Evolutionary conservation across 2,329 filamentous ascomycete genomes (phyloP).

Genomic region (Fusarium multiceps): DNA sequence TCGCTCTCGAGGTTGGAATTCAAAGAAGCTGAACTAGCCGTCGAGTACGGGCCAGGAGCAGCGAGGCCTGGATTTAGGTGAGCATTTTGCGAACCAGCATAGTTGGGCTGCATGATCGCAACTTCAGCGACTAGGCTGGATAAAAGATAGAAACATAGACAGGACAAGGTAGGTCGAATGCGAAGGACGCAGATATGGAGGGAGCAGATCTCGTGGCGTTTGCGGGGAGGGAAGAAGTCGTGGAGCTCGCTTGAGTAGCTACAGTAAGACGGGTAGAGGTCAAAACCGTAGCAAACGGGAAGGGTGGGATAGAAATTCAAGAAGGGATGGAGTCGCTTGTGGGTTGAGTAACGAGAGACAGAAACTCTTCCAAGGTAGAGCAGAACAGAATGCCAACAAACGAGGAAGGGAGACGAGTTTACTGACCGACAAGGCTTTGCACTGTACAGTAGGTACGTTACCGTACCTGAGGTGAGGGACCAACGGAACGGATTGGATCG

Average conservation of each 20-base stretch:
- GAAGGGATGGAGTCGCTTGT: conserved; percentile 20
- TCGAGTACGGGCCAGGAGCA: conserved; percentile 26
- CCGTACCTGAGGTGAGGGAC: conserved; percentile 25
- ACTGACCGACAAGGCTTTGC: conserved; percentile 34
- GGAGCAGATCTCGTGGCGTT: conserved; percentile 33
- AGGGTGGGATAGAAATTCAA: conserved; percentile 1
- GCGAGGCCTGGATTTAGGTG: conserved; percentile 41
- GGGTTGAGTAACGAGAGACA: conserved; percentile 24
- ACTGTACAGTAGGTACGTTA: conserved; percentile 26
- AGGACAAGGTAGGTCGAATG: conserved; percentile 19
- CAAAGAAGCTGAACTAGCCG: conserved; percentile 36
- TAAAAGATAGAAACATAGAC: conserved; percentile 43
- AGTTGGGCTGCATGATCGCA: conserved; percentile 47
- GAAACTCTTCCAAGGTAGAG: conserved; percentile 16
- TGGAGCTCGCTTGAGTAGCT: conserved; percentile 27
- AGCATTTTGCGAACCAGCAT: conserved; percentile 44
- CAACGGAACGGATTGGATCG: conserved; percentile 24
- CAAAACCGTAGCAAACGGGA: conserved; percentile 8
- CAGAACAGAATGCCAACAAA: conserved; percentile 26
- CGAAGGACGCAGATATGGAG: conserved; percentile 33
- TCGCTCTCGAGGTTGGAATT: conserved; percentile 42
- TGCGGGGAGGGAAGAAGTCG: conserved; percentile 41
- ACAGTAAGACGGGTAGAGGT: conserved; percentile 15
- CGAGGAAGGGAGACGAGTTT: conserved; percentile 35
- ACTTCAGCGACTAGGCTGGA: conserved; percentile 45